A percentile compares a stretch with the other conserved stretches of the same genome.
phyloP scores from a whole-genome alignment of 495 filamentous ascomycete genomes.

The Trichocladium uniseriatum region DNA sequence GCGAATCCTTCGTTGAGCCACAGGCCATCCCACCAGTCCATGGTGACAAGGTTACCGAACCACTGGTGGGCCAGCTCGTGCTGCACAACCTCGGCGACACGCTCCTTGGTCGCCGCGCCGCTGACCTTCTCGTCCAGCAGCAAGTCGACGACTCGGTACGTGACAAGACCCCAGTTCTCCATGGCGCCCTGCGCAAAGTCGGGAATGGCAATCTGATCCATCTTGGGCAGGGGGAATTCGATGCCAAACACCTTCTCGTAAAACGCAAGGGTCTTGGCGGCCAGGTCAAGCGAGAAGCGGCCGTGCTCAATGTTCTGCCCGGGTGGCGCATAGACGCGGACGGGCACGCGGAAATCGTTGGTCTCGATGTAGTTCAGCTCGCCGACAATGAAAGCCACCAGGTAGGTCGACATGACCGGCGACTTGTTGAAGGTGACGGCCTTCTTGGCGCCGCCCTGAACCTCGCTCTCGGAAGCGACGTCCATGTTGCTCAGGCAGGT shows the following conservation, averaged over 20 bases:
- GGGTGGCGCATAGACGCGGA: constrained; percentile 59
- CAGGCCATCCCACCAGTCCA: constrained; percentile 98
- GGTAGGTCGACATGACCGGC: constrained; percentile 69
- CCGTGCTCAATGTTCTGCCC: constrained; percentile 58
- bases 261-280: constrained; percentile 57
- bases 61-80: constrained; percentile 98
- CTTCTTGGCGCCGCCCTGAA: constrained; percentile 51
- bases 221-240: constrained; percentile 66
- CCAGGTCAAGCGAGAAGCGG: constrained; percentile 58
- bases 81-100: constrained; percentile 88
- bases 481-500: constrained; percentile 80
- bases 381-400: constrained; percentile 66
- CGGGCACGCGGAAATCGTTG: constrained; percentile 61
- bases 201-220: constrained; percentile 97
- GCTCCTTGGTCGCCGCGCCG: constrained; percentile 85
- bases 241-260: constrained; percentile 71
- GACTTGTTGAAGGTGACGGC: constrained; percentile 65
- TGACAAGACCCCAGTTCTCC: constrained; percentile 99
- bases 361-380: constrained; percentile 70
- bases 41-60: constrained; percentile 98
- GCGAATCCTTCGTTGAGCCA: constrained; percentile 99
- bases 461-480: constrained; percentile 53
- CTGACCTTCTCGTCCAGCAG: constrained; percentile 87
- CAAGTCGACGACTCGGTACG: constrained; percentile 85
- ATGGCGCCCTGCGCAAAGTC: constrained; percentile 91